These are phyloP conservation scores for Camelina sativa DNA, from an alignment of 345 rosid species.

Conservation along the genomic window DNA sequence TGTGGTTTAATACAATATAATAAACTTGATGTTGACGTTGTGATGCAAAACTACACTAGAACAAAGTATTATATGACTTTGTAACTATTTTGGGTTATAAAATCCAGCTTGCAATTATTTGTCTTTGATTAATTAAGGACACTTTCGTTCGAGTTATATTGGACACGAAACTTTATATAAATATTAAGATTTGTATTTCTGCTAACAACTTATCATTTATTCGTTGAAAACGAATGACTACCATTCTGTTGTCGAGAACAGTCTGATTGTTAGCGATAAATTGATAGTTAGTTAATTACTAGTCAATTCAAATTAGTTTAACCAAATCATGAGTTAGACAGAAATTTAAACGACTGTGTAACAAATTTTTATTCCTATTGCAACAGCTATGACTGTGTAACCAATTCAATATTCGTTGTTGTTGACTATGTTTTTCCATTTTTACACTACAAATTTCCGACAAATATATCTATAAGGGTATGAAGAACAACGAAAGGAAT, in stretches of 20 bases:
- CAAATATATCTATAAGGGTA: too few relatives aligned
- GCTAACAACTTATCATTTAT: not conserved
- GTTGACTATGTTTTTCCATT: too few relatives aligned
- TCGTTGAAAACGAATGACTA: not conserved
- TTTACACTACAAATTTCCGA: too few relatives aligned
- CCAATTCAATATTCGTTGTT: too few relatives aligned
- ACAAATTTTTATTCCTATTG: not conserved
- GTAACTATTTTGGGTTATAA: not conserved
- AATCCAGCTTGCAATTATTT: not conserved
- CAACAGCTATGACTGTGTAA: not conserved
- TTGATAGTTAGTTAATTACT: constrained; percentile 12
- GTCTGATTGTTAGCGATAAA: constrained; percentile 3
- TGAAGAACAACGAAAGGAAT: too few relatives aligned
- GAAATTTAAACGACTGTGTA: not conserved
- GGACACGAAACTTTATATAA: not conserved
- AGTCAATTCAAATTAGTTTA: constrained; percentile 3
- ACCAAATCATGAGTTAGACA: not conserved
- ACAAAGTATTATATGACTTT: not conserved
- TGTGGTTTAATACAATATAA: not conserved
- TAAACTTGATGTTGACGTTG: not conserved
- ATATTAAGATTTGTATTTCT: not conserved
- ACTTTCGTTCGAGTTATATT: not conserved
- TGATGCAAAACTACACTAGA: constrained; percentile 6
- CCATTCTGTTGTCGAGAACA: not conserved
- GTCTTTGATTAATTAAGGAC: not conserved